Percentiles rank a stretch among this genome's conserved stretches.
Evolutionary conservation across 768 basidiomycete genomes (phyloP).

Genomic region (Termitomyces sp.): DNA sequence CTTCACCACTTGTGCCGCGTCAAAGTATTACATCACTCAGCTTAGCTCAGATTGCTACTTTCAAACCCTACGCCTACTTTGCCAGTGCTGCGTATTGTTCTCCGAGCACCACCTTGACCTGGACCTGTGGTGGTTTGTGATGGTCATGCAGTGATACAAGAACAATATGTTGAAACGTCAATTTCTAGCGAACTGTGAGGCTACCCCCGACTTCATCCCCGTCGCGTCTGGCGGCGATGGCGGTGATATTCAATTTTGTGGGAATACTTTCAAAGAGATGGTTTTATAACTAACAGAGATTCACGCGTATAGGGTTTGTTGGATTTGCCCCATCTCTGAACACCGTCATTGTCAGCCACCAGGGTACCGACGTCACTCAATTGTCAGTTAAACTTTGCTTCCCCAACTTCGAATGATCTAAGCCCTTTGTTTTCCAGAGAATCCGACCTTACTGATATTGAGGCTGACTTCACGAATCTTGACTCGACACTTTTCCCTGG

Average conservation of each 20-base stretch:
- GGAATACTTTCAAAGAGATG: constrained; percentile 3
- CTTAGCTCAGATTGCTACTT: constrained; percentile 38
- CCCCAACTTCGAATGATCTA: not conserved
- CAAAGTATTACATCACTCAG: constrained; percentile 37
- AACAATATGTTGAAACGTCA: not conserved
- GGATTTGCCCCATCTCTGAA: constrained; percentile 30
- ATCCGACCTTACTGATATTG: constrained; percentile 35
- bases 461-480: constrained; percentile 29
- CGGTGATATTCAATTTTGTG: constrained; percentile 35
- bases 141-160: not conserved
- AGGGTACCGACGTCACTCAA: constrained; percentile 37
- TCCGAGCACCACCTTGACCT: constrained; percentile 37
- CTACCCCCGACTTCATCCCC: constrained; percentile 39
- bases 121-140: constrained; percentile 50
- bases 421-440: constrained; percentile 21
- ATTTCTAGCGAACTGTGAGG: constrained; percentile 33
- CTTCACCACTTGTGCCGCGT: constrained; percentile 19
- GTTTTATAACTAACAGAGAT: not conserved
- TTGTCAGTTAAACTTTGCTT: constrained; percentile 24
- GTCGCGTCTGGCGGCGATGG: constrained; percentile 46
- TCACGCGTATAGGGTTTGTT: constrained; percentile 15
- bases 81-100: constrained; percentile 52
- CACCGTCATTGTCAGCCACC: constrained; percentile 40
- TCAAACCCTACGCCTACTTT: constrained; percentile 45
- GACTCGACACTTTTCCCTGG: constrained; percentile 45